Evolutionary conservation across 305 asterid species (phyloP).

Genomic region (Rubia balearica): DNA sequence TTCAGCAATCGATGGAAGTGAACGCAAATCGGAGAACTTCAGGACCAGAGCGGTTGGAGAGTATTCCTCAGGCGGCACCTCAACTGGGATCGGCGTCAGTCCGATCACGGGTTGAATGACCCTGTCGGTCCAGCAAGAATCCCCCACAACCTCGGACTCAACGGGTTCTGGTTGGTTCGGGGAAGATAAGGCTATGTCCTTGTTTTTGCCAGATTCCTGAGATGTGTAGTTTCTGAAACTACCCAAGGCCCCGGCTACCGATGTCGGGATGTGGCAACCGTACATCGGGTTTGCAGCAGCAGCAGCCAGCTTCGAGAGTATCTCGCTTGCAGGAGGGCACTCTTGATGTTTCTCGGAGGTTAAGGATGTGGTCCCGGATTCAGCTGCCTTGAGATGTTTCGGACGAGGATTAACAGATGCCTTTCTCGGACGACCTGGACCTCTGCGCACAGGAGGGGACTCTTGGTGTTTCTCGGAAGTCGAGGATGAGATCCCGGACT

Average conservation of each 20-base stretch:
- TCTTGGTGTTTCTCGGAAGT: too few relatives aligned
- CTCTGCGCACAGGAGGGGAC: not conserved
- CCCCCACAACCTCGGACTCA: conserved; percentile 37
- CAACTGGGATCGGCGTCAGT: not conserved
- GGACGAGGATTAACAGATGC: not conserved
- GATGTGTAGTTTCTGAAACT: conserved; percentile 40
- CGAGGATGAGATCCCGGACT: too few relatives aligned
- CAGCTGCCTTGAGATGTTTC: not conserved
- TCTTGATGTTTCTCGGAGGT: conserved; percentile 22
- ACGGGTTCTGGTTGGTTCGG: conserved; percentile 19
- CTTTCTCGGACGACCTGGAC: conserved; percentile 8
- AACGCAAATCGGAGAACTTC: conserved; percentile 41
- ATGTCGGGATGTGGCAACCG: conserved; percentile 21
- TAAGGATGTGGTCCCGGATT: conserved; percentile 2
- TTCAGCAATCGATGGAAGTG: conserved; percentile 42
- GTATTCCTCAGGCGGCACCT: conserved; percentile 28
- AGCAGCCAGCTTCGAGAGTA: conserved; percentile 39
- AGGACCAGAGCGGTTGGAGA: conserved; percentile 52
- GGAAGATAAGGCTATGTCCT: conserved; percentile 1
- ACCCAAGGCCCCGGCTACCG: conserved; percentile 34
- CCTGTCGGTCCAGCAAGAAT: conserved; percentile 70
- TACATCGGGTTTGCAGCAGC: conserved; percentile 51
- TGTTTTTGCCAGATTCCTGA: conserved; percentile 20
- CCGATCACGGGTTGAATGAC: conserved; percentile 25
- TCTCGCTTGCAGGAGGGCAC: conserved; percentile 34